A percentile compares a stretch with the other conserved stretches of the same genome.
These are phyloP conservation scores for Clarireedia paspali DNA, from an alignment of 2,329 filamentous ascomycete genomes.

Conservation along the genomic window DNA sequence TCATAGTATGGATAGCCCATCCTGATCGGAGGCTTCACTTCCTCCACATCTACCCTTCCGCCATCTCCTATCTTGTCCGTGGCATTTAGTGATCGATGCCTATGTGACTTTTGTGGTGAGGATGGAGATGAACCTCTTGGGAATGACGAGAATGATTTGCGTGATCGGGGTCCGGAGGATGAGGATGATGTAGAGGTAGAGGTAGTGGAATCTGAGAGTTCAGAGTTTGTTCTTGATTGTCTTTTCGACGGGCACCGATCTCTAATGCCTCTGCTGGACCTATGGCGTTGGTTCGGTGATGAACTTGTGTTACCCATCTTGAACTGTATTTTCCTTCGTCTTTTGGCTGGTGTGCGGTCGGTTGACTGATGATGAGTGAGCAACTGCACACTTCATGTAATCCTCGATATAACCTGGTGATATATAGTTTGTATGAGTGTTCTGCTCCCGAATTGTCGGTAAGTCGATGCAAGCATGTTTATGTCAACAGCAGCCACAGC, in stretches of 20 bases:
- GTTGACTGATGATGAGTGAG: not conserved
- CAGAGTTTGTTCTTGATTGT: slow-evolving; percentile 1
- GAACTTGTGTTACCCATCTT: slow-evolving; percentile 5
- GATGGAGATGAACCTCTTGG: not conserved
- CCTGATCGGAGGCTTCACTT: slow-evolving; percentile 3
- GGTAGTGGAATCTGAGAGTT: not conserved
- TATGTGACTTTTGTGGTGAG: not conserved
- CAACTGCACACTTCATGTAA: not conserved
- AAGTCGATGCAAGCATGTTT: too few species aligned
- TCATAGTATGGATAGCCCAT: slow-evolving; percentile 12
- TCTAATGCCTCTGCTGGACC: not conserved
- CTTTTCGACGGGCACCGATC: not conserved
- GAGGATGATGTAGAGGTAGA: not conserved
- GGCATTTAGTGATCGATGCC: not conserved
- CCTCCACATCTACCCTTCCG: not conserved
- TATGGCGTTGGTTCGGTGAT: not conserved
- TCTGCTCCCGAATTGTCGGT: not conserved
- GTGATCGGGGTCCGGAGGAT: not conserved
- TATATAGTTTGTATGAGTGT: not conserved
- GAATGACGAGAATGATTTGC: not conserved
- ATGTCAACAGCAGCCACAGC: not conserved
- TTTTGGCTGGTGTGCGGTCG: not conserved
- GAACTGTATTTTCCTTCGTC: not conserved
- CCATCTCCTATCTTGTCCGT: not conserved
- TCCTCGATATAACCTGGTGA: not conserved